Evolutionary conservation across 306 rosid species (phyloP).

Genomic region (Abrus precatorius): DNA sequence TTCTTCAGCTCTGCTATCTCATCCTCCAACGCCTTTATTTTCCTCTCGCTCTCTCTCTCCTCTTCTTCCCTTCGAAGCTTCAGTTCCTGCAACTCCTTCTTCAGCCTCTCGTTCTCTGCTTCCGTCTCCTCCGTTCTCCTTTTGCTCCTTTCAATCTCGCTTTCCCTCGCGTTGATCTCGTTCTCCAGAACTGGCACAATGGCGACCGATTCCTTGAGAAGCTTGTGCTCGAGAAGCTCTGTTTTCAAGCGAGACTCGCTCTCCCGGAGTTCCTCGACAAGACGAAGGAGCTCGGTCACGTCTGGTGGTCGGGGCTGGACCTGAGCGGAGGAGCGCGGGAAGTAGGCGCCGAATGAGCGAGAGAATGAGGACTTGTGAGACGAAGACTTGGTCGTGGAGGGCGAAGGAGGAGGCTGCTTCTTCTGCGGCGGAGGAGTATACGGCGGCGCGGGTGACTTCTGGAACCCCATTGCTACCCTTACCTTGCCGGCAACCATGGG

Average conservation of each 20-base stretch:
- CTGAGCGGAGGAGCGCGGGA: constrained; percentile 96
- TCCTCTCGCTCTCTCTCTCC: constrained; percentile 56
- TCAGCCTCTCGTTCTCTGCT: constrained; percentile 62
- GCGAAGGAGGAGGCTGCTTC: constrained; percentile 60
- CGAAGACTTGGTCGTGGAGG: constrained; percentile 58
- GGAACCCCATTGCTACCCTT: constrained; percentile 85
- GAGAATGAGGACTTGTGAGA: constrained; percentile 86
- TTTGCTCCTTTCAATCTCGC: constrained; percentile 63
- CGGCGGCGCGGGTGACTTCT: constrained; percentile 66
- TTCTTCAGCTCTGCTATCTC: constrained; percentile 76
- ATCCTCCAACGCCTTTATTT: constrained; percentile 63
- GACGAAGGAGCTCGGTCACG: constrained; percentile 82
- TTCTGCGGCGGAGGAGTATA: constrained; percentile 66
- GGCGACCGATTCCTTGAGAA: constrained; percentile 78
- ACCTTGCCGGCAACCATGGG: constrained; percentile 92
- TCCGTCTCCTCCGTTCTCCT: constrained; percentile 59
- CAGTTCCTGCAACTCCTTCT: constrained; percentile 55
- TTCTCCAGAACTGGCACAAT: constrained; percentile 81
- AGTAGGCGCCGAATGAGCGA: constrained; percentile 84
- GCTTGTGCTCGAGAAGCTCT: constrained; percentile 89
- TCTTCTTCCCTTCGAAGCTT: constrained; percentile 55
- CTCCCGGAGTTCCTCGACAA: constrained; percentile 91
- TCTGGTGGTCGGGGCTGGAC: constrained; percentile 97
- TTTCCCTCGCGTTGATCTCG: constrained; percentile 67
- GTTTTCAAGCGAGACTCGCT: constrained; percentile 90